These are phyloP conservation scores for Colletotrichum kahawae DNA, from an alignment of 2,329 filamentous ascomycete species.

Conservation along the genomic window DNA sequence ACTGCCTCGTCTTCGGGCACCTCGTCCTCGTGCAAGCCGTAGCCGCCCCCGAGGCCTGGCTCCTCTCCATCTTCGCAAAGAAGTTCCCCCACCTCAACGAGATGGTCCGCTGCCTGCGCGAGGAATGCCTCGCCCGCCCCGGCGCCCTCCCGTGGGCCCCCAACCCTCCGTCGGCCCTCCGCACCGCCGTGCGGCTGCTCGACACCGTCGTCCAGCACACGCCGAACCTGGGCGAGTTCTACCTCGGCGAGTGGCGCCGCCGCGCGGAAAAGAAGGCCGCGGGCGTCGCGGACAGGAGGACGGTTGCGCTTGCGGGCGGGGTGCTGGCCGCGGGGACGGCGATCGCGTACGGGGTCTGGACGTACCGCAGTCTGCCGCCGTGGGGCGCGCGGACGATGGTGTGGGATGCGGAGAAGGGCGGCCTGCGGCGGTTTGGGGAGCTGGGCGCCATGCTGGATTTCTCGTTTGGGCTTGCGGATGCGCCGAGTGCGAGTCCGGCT, in stretches of 20 bases:
- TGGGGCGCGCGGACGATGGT: conserved; percentile 50
- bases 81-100: conserved; percentile 27
- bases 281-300: conserved; percentile 29
- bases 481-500: background rate
- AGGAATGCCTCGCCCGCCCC: conserved; percentile 23
- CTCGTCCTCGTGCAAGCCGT: conserved; percentile 71
- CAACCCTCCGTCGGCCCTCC: conserved; percentile 21
- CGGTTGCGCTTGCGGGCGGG: conserved; percentile 34
- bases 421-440: conserved; percentile 50
- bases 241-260: conserved; percentile 40
- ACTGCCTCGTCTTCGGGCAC: conserved; percentile 84
- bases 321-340: conserved; percentile 42
- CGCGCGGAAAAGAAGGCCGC: conserved; percentile 36
- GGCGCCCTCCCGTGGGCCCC: conserved; percentile 31
- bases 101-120: conserved; percentile 37
- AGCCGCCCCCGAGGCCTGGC: conserved; percentile 50
- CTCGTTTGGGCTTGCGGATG: conserved; percentile 16
- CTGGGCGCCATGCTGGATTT: conserved; percentile 49
- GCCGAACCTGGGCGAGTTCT: conserved; percentile 39
- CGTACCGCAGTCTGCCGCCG: conserved; percentile 46
- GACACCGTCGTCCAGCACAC: conserved; percentile 39
- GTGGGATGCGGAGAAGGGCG: conserved; percentile 40
- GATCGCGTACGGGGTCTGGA: conserved; percentile 41
- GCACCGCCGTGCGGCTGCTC: conserved; percentile 34
- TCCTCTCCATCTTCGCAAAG: conserved; percentile 33